These are phyloP conservation scores for Talaromyces sp. DNA, from an alignment of 2,329 filamentous ascomycete genomes.

Conservation along the genomic window DNA sequence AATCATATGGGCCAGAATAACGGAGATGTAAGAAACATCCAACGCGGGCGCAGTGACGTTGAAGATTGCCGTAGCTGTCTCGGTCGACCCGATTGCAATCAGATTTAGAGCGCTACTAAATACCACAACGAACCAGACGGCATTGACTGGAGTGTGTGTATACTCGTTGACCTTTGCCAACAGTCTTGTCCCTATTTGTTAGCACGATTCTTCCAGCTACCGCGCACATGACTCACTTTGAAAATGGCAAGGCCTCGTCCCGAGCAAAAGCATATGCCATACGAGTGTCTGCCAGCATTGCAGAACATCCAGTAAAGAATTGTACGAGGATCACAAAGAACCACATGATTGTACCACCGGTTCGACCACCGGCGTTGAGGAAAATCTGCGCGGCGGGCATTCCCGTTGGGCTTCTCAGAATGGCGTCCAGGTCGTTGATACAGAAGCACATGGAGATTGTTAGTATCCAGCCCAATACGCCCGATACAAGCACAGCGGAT, in stretches of 20 bases:
- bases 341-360: conserved; percentile 56
- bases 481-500: conserved; percentile 54
- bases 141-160: conserved; percentile 56
- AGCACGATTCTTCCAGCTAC: not conserved
- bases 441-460: conserved; percentile 61
- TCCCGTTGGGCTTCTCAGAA: conserved; percentile 53
- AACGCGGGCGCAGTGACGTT: conserved; percentile 48
- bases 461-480: conserved; percentile 55
- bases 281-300: conserved; percentile 58
- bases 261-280: conserved; percentile 59
- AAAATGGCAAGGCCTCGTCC: conserved; percentile 57
- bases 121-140: conserved; percentile 58
- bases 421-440: conserved; percentile 51
- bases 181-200: conserved; percentile 28
- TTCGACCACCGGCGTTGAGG: conserved; percentile 53
- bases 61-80: conserved; percentile 45
- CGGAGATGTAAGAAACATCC: conserved; percentile 52
- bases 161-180: conserved; percentile 47
- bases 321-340: conserved; percentile 58
- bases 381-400: conserved; percentile 56
- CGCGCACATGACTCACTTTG: conserved; percentile 34
- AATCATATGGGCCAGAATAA: conserved; percentile 53
- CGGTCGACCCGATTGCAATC: conserved; percentile 39
- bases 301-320: conserved; percentile 59
- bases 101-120: conserved; percentile 50